These are phyloP conservation scores for Durotheca rogersii DNA, from an alignment of 495 filamentous ascomycete genomes.

Conservation along the genomic window DNA sequence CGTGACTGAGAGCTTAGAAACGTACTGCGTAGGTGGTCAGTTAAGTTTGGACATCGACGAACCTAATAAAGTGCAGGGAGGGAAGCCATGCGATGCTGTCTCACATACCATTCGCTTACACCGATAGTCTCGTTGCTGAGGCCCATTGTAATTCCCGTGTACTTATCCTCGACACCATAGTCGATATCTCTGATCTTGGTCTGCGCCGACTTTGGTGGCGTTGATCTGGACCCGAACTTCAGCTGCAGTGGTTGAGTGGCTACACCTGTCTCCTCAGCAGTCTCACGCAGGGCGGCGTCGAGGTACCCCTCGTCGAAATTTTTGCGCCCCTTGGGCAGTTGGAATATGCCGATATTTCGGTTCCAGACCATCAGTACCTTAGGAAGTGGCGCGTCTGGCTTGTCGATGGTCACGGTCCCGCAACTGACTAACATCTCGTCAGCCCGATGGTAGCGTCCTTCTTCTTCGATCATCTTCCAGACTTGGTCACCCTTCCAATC, in stretches of 20 bases:
- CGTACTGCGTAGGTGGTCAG: slow-evolving; percentile 22
- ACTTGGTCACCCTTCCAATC: slow-evolving; percentile 33
- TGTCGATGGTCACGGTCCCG: slow-evolving; percentile 48
- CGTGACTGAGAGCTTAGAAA: not conserved
- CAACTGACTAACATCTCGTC: slow-evolving; percentile 45
- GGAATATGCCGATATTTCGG: slow-evolving; percentile 44
- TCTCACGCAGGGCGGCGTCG: slow-evolving; percentile 46
- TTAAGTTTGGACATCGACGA: not conserved
- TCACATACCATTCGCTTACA: slow-evolving; percentile 35
- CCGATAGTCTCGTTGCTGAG: slow-evolving; percentile 35
- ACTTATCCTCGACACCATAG: slow-evolving; percentile 28
- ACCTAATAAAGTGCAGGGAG: slow-evolving; percentile 4
- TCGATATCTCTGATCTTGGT: slow-evolving; percentile 6
- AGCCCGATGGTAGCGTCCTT: slow-evolving; percentile 37
- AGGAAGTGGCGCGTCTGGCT: slow-evolving; percentile 23
- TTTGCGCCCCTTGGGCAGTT: slow-evolving; percentile 50
- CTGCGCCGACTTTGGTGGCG: slow-evolving; percentile 25
- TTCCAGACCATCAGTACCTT: slow-evolving; percentile 46
- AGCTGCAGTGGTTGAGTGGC: slow-evolving; percentile 38
- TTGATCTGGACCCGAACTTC: slow-evolving; percentile 39
- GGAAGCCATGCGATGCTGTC: not conserved
- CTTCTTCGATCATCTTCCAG: slow-evolving; percentile 33
- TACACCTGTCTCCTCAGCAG: slow-evolving; percentile 48
- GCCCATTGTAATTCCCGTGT: slow-evolving; percentile 30
- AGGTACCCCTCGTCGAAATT: slow-evolving; percentile 47